A percentile compares a stretch with the other conserved stretches of the same genome.
These are phyloP conservation scores for Epichloe glyceriae DNA, from an alignment of 2,329 filamentous ascomycete species.

Conservation along the genomic window DNA sequence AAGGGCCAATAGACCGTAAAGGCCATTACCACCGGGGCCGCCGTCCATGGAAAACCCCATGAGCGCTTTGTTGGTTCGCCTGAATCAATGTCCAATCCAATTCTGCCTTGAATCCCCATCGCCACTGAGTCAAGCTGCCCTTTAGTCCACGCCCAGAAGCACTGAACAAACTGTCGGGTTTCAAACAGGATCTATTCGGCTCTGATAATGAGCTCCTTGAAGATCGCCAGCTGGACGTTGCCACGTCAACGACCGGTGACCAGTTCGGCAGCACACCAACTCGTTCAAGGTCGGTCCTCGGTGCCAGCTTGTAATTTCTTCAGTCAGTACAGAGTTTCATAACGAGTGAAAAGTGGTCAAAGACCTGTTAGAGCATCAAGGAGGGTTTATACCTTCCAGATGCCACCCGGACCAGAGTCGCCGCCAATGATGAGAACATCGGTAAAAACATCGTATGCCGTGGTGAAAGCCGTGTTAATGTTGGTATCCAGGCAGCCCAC, in stretches of 20 bases:
- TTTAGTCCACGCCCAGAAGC: constrained; percentile 50
- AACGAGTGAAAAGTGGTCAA: constrained; percentile 5
- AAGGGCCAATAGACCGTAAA: constrained; percentile 32
- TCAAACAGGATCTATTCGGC: constrained; percentile 14
- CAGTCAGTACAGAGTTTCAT: not conserved
- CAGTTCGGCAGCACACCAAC: constrained; percentile 46
- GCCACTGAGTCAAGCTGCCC: constrained; percentile 55
- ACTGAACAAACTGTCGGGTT: constrained; percentile 46
- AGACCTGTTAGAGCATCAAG: not conserved
- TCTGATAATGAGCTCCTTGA: not conserved
- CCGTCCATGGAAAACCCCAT: constrained; percentile 33
- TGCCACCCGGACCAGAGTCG: constrained; percentile 61
- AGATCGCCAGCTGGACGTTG: constrained; percentile 17
- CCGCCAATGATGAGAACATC: constrained; percentile 76
- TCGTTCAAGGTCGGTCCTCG: constrained; percentile 35
- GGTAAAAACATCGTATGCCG: constrained; percentile 50
- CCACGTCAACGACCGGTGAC: constrained; percentile 44
- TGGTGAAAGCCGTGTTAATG: constrained; percentile 72
- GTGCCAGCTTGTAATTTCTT: constrained; percentile 29
- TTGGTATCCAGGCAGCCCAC: constrained; percentile 57
- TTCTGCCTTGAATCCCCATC: constrained; percentile 54
- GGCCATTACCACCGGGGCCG: constrained; percentile 8
- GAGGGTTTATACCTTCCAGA: constrained; percentile 48
- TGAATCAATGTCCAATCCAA: constrained; percentile 44
- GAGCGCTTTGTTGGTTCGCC: constrained; percentile 34